Conservation (phyloP, 225 moss, liverwort and hornwort species). For the Physcomitrellopsis africana region DNA sequence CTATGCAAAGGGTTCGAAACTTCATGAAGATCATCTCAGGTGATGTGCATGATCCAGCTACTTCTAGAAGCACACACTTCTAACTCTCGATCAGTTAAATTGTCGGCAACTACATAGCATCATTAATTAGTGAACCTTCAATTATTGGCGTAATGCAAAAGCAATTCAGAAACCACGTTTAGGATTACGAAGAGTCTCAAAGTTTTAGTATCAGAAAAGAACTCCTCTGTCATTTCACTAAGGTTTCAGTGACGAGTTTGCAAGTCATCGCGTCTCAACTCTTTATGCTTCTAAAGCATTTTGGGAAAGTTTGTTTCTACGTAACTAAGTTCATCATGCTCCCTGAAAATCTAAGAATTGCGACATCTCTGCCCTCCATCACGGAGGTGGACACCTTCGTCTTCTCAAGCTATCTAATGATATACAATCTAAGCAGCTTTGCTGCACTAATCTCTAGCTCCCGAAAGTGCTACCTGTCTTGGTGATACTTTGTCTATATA, state of each 20-base stretch:
- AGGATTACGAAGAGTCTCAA: not conserved
- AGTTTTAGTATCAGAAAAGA: not conserved
- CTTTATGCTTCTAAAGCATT: not conserved
- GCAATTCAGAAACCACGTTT: not conserved
- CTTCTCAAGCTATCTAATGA: slow-evolving; percentile 29
- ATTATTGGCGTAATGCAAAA: no score
- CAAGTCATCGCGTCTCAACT: not conserved
- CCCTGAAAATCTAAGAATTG: slow-evolving; percentile 22
- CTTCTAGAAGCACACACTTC: no score
- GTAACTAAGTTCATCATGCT: not conserved
- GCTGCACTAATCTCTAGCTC: slow-evolving; percentile 23
- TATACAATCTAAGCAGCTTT: slow-evolving; percentile 41
- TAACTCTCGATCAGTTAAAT: no score
- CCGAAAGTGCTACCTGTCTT: not conserved
- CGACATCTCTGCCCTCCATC: slow-evolving; percentile 48
- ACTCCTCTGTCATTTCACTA: not conserved
- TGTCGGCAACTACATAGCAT: no score
- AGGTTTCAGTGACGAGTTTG: not conserved
- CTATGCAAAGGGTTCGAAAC: no score
- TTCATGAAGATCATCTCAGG: no score
- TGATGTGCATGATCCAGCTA: no score
- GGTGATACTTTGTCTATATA: not conserved
- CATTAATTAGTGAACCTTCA: no score
- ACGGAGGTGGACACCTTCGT: slow-evolving; percentile 49
- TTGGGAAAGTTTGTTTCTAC: not conserved